Conservation (phyloP, 805 yeast genomes). For the Debaryomyces maramus region DNA sequence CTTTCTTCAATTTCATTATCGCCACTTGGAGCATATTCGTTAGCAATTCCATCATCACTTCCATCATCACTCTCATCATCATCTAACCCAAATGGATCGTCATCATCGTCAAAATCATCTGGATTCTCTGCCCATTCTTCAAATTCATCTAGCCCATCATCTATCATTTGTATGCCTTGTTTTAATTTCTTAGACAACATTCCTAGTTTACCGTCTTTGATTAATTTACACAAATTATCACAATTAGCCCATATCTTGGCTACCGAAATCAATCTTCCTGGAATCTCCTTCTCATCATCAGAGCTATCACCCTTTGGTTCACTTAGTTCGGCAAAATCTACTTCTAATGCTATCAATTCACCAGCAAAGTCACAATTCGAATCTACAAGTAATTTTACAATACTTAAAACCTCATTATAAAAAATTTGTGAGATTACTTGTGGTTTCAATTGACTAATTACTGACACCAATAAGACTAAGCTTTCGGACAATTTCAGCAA, state of each 20-base stretch:
- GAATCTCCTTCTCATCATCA: slow-evolving; percentile 18
- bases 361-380: slow-evolving; percentile 11
- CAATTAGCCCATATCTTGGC: slow-evolving; percentile 76
- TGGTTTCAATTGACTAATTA: slow-evolving; percentile 34
- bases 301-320: slow-evolving; percentile 7
- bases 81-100: slow-evolving; percentile 53
- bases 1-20: slow-evolving; percentile 28
- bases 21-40: slow-evolving; percentile 17
- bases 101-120: slow-evolving; percentile 37
- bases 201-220: slow-evolving; percentile 54
- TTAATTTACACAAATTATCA: slow-evolving; percentile 44
- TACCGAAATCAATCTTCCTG: slow-evolving; percentile 52
- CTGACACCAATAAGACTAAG: slow-evolving; percentile 45
- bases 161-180: slow-evolving; percentile 46
- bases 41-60: slow-evolving; percentile 20
- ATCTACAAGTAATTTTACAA: slow-evolving; percentile 14
- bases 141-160: slow-evolving; percentile 67
- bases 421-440: slow-evolving; percentile 36
- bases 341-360: slow-evolving; percentile 14
- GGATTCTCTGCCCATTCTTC: slow-evolving; percentile 72
- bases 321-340: slow-evolving; percentile 8
- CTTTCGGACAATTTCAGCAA: slow-evolving; percentile 47
- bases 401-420: slow-evolving; percentile 31
- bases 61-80: slow-evolving; percentile 35
- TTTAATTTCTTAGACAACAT: slow-evolving; percentile 48